Base-by-base conservation (phyloP, 139 green algal species). In the Closterium sp. region DNA sequence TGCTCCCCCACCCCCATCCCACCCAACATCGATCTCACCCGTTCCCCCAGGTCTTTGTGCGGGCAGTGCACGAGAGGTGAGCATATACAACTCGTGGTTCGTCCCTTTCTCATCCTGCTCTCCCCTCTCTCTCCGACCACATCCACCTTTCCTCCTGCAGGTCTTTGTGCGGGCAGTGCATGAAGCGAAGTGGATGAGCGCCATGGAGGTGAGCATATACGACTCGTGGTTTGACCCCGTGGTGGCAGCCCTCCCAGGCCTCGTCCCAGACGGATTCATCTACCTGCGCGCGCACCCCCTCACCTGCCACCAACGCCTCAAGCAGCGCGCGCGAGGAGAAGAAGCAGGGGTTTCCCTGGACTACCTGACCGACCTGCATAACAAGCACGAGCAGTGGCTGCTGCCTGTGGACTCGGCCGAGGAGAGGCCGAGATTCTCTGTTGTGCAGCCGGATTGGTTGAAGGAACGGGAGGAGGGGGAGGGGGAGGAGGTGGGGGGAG, bases 161-260 rank as follows among this genome's bases (percentile, higher is more conserved):
- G 90, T 99, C 27, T 99, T 99, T 97, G 98, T 99, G 91, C 95
- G 96, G 22, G 97, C 97, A 1, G 97, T 98, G 90, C 96, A 98
- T 85, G 96, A 97, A 30, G 92, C 92, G 17, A 94, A 97, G 62
- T 97, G 94, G 92, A 97, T 99, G 94, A 94, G 92, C 27, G 97
- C 98, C 87, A 96, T 98, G 88, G 97, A 99, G 95, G 93, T 99
- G 50, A 92, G 91, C 21, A 95, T 99, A 38, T 99, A 98, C 91
- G 96, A 98, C 92, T 96, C 95, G 6, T 97, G 97, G 96, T 96
- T 96, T 88, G 94, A 95, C 87, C 94, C 90, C 30, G 70, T 94
- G 32, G 91, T 96, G 73, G 90, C 92, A 1, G 85, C 86, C 21
- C 79, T 96, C 62, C 97, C 96, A 19, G 94, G 90, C 9, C 96